Percentiles rank a stretch among this genome's conserved stretches.
These are phyloP conservation scores for Lycium ferocissimum DNA, from an alignment of 257 asterid genomes.

Conservation along the genomic window DNA sequence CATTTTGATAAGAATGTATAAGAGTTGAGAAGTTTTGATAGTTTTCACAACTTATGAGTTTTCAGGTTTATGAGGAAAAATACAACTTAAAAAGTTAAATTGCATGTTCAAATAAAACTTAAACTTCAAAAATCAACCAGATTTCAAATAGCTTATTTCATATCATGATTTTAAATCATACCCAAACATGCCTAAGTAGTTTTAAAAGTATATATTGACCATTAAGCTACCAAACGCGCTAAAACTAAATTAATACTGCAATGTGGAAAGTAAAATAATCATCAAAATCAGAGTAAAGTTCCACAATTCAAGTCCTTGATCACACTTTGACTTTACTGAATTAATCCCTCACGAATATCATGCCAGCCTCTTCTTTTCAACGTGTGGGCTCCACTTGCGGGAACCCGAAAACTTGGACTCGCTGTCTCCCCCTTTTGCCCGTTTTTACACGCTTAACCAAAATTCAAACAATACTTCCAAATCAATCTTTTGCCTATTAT, in stretches of 20 bases:
- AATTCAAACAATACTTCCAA: not conserved
- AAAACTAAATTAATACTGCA: not conserved
- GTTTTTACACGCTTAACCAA: constrained; percentile 17
- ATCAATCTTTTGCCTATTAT: not conserved
- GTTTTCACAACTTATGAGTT: no score
- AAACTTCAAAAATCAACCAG: no score
- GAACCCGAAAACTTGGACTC: constrained; percentile 18
- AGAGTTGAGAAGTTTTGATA: no score
- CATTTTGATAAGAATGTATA: no score
- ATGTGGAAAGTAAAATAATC: not conserved
- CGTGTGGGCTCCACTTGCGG: constrained; percentile 14
- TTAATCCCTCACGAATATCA: not conserved
- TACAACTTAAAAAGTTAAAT: no score
- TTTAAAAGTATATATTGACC: not conserved
- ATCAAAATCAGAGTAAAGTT: constrained; percentile 3
- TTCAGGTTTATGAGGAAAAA: no score
- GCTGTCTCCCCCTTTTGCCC: not conserved
- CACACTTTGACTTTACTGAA: not conserved
- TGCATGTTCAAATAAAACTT: no score
- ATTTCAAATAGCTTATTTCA: no score
- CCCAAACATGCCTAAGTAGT: no score
- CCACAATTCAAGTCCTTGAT: not conserved
- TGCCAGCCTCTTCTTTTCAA: not conserved
- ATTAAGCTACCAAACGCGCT: not conserved
- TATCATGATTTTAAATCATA: no score